Evolutionary conservation across 164 flowering plant species (phyloP), one percentile per base, ranked within the genome.

Genomic region (Macadamia tetraphylla): DNA sequence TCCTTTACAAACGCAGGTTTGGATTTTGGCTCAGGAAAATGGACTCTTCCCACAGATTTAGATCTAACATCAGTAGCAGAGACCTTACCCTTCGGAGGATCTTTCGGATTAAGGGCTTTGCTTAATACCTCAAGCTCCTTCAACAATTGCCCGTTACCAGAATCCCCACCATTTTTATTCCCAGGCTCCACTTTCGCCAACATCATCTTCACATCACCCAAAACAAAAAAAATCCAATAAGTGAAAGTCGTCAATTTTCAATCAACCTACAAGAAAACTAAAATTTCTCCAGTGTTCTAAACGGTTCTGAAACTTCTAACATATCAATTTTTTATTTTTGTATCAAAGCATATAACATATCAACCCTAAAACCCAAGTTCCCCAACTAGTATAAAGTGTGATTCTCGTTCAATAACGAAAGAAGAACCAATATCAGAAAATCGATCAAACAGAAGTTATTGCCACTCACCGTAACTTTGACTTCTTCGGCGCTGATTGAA

Each of bases 111-210:
- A 0, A 91, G 78, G n/a, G 91, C 93, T 77, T 82, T 86, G 71
- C 88, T 86, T 35, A 95, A 79, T 10, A 94, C 82, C 64, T 92
- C 94, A 67, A 92, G 79, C 62, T 92, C 99, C 66, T 75, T 77
- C 71, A 95, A 80, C 68, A 95, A 75, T 76, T 79, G 80, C 75
- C 74, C 82, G 66, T 68, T 80, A 35, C 80, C 82, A 7, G 84
- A 65, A 74, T 79, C 85, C 14, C 72, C 82, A 14, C 70, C 81
- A 58, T 9, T 75, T 72, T 78, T 84, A 84, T 78, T 85, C 75
- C 79, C 78, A 73, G 76, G 67, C 49, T 90, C 91, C 35, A 65
- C 62, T 72, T 68, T 87, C 6, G 91, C 81, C 67, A 79, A 58
- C 96, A 89, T 89, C 68, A 30, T 75, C 74, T 65, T 29, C 51